Evolutionary conservation across 129 eudicot species (phyloP).

Genomic region (Pseudognaphalium luteoalbum): DNA sequence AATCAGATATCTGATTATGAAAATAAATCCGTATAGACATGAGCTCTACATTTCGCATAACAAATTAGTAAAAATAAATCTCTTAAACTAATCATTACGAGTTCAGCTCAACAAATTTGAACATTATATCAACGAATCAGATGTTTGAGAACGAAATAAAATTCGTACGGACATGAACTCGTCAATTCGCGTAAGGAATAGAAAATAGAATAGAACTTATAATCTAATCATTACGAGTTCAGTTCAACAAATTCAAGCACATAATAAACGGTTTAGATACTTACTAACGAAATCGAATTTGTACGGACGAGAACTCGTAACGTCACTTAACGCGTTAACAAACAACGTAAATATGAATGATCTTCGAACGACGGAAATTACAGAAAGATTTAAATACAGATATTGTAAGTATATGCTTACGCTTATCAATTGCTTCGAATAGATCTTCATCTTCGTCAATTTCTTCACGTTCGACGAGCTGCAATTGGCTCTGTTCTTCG

Average conservation of each 20-base stretch:
- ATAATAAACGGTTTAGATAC: not conserved
- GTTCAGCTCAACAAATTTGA: not conserved
- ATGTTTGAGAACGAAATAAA: not conserved
- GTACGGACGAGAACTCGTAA: not conserved
- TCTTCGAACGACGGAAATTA: constrained; percentile 1
- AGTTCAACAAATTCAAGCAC: not conserved
- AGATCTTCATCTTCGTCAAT: constrained; percentile 91
- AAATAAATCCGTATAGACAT: not conserved
- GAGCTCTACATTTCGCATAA: not conserved
- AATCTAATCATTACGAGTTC: not conserved
- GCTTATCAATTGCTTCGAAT: constrained; percentile 85
- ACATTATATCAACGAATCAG: not conserved
- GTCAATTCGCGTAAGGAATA: not conserved
- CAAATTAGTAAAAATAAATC: not conserved
- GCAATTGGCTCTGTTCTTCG: constrained; percentile 80
- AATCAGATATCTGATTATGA: not conserved
- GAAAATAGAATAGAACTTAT: not conserved
- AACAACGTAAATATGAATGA: not conserved
- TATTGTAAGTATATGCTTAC: constrained; percentile 33
- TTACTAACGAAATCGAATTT: not conserved
- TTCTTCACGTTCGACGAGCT: constrained; percentile 88
- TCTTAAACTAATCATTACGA: not conserved
- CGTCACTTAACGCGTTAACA: constrained; percentile 1
- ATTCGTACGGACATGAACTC: not conserved
- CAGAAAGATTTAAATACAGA: not conserved